Conservation (phyloP, 306 rosid genomes). For the Urtica urens region DNA sequence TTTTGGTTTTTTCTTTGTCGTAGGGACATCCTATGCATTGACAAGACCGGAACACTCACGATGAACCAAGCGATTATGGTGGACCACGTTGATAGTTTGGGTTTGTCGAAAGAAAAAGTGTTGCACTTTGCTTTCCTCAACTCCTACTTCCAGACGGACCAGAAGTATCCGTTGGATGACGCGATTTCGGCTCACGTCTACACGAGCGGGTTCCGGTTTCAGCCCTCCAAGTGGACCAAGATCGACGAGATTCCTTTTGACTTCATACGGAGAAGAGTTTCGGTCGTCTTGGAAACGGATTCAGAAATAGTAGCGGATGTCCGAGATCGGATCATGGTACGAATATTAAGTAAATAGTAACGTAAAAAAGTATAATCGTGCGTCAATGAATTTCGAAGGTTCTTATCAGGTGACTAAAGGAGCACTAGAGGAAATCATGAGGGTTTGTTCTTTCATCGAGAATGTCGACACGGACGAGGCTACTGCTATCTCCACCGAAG, state of each 20-base stretch:
- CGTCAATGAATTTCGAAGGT: too few relatives aligned
- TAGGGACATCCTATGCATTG: slow-evolving; percentile 81
- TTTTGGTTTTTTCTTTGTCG: slow-evolving; percentile 1
- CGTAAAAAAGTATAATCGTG: too few relatives aligned
- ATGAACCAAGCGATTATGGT: slow-evolving; percentile 71
- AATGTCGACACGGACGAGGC: slow-evolving; percentile 23
- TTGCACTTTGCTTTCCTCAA: slow-evolving; percentile 61
- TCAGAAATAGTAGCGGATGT: slow-evolving; percentile 17
- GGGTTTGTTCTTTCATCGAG: slow-evolving; percentile 52
- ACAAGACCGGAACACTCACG: slow-evolving; percentile 80
- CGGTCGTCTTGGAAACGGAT: slow-evolving; percentile 52
- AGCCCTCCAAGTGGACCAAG: slow-evolving; percentile 70
- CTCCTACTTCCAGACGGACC: slow-evolving; percentile 71
- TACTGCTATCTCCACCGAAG: slow-evolving; percentile 28
- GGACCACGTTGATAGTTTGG: slow-evolving; percentile 36
- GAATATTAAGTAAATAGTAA: too few relatives aligned
- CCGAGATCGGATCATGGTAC: slow-evolving; percentile 32
- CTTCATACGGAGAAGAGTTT: slow-evolving; percentile 70
- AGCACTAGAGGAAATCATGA: slow-evolving; percentile 68
- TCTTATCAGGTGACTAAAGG: slow-evolving; percentile 91
- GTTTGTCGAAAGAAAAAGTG: slow-evolving; percentile 44
- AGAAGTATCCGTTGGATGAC: slow-evolving; percentile 73
- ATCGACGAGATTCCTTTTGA: slow-evolving; percentile 78
- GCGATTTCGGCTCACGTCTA: slow-evolving; percentile 68
- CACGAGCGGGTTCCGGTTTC: slow-evolving; percentile 64